Base-by-base conservation (phyloP, 2,329 filamentous ascomycete species). In the Sporothrix sp. region DNA sequence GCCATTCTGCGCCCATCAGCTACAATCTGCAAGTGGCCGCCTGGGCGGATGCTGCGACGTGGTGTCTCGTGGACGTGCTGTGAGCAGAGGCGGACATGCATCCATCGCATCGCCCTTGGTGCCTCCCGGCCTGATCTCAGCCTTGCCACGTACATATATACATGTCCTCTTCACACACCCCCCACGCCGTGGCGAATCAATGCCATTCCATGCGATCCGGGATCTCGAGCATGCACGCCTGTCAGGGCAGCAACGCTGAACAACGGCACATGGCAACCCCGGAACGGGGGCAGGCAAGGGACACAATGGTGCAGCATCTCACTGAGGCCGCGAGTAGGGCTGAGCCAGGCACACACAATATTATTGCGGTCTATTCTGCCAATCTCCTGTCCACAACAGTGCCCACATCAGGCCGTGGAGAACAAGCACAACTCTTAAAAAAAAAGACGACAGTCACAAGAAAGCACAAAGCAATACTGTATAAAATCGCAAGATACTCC, bases 311-410 rank as follows among this genome's bases (percentile, higher is more conserved):
- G n/a, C 33, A 7, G 14, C 28, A 9, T 45, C 42, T 45, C 28
- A 45, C 42, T 18, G n/a, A n/a, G n/a, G n/a, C n/a, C n/a, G n/a
- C 16, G n/a, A 23, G 43, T 35, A 45, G 43, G 43, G 43, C 43
- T 45, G 43, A 45, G 43, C 43, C 43, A 45, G 43, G 43, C 43
- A 45, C 20, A 36, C 25, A 43, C 39, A 23, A 21, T 4, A 38
- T 20, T 20, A 23, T 23, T 10, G 18, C 38, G 14, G 38, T 27
- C 21, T 40, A 14, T 11, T 14, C 14, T 39, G n/a, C 21, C 21
- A 21, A 18, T 21, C 23, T 23, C 23, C 18, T 40, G 38, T 13
- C 16, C n/a, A 13, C n/a, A n/a, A 13, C 14, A 16, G 14, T 8
- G 21, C 37, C 18, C 20, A 23, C 18, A 21, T 39, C 37, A 18